A percentile compares a stretch with the other conserved stretches of the same genome.
Evolutionary conservation across 2,329 filamentous ascomycete genomes (phyloP).

Genomic region (Pestalotiopsis sp.): DNA sequence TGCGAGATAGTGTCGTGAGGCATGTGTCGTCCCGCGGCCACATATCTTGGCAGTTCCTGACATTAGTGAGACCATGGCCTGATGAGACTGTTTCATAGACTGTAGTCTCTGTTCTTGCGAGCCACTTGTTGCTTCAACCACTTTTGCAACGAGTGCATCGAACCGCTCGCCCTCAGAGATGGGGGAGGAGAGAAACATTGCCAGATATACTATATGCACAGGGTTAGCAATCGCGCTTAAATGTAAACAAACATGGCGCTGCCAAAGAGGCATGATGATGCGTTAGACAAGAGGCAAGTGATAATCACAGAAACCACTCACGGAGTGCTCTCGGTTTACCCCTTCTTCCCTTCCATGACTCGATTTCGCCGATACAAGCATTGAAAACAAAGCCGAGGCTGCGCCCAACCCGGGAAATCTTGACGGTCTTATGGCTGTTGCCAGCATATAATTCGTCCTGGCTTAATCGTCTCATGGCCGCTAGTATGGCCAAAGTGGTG

Average conservation of each 20-base stretch:
- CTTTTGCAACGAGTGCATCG: not conserved
- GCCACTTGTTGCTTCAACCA: not conserved
- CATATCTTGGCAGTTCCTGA: constrained; percentile 31
- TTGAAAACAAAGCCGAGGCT: constrained; percentile 19
- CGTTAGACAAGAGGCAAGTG: not conserved
- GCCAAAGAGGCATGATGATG: not conserved
- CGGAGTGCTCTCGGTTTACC: constrained; percentile 3
- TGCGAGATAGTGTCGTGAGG: constrained; percentile 30
- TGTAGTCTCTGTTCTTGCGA: not conserved
- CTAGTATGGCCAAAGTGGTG: constrained; percentile 43
- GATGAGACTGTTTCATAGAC: constrained; percentile 16
- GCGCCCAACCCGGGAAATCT: constrained; percentile 24
- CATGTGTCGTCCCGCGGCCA: constrained; percentile 27
- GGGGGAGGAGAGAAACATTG: constrained; percentile 14
- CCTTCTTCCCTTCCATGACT: constrained; percentile 10
- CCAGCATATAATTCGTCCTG: constrained; percentile 24
- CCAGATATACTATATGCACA: constrained; percentile 5
- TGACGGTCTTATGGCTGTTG: constrained; percentile 19
- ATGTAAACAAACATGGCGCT: not conserved
- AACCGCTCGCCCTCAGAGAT: not conserved
- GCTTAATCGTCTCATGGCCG: constrained; percentile 31
- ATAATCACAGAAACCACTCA: not conserved
- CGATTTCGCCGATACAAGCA: constrained; percentile 10
- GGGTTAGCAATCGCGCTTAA: not conserved
- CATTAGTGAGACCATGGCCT: constrained; percentile 29